Evolutionary conservation across 768 basidiomycete species (phyloP), one percentile per base, ranked within the genome.

Genomic region (Leccinum disarticulatum): DNA sequence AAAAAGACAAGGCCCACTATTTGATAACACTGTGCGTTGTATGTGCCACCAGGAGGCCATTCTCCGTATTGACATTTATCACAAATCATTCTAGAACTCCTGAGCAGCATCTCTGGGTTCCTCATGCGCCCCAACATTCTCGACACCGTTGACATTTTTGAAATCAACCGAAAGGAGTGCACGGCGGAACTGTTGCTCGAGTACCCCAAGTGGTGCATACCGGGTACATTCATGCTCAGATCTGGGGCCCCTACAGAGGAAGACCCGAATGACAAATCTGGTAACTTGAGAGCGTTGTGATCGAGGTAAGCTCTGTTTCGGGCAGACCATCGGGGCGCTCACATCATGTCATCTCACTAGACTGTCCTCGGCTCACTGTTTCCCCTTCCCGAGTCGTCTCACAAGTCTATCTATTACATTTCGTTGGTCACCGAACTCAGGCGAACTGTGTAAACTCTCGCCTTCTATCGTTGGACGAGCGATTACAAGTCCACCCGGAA

Each of bases 161-260:
- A 98, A 72, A 84, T 97, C 53, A 98, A 99, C 73, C 85, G 97
- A 56, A 97, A 96, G 72, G 97, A 99, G 67, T 91, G 89, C 64
- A 22, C 22, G 22, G 95, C 97, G 1, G 81, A 90, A 3, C 77
- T 98, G 8, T 78, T 98, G 6, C 80, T 97, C 49, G 89, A 93
- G 70, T 87, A 90, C 56, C 90, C 92, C 2, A 88, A 87, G 67
- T 97, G 94, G 91, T 83, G 87, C 57, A 68, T 86, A 22, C 22
- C 22, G 22, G 22, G 22, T 22, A 22, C 22, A 22, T 22, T 98
- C 81, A 92, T 88, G 66, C 84, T 87, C 7, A 85, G 82, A 66
- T 86, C 87, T 15, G 85, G 84, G 11, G 85, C 86, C 3, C 22
- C 75, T 27, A 66, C 69, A 10, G 83, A 85, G 36, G 83, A 85